Evolutionary conservation across 345 rosid genomes (phyloP).

Genomic region (Pistacia atlantica): DNA sequence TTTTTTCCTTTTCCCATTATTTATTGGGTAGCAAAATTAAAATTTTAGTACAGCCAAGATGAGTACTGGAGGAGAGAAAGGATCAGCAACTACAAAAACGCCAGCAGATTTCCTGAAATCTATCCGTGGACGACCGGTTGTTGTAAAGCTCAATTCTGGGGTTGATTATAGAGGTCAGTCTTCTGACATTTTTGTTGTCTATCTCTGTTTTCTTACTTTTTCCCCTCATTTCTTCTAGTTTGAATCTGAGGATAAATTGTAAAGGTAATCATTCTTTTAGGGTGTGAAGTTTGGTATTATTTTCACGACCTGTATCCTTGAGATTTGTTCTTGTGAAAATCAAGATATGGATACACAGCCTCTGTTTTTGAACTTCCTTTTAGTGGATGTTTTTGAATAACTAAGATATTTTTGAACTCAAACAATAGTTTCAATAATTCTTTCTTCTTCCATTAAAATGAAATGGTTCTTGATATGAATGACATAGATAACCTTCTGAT

Average conservation of each 20-base stretch:
- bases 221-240: neutral
- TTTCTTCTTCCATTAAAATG: neutral
- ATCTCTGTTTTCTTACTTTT: neutral
- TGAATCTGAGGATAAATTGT: neutral
- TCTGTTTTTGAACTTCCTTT: too few species aligned
- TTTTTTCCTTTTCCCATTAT: neutral
- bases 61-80: slow-evolving; percentile 71
- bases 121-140: slow-evolving; percentile 90
- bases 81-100: slow-evolving; percentile 50
- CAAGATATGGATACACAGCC: too few species aligned
- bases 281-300: neutral
- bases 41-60: slow-evolving; percentile 31
- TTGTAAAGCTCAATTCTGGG: slow-evolving; percentile 91
- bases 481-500: neutral
- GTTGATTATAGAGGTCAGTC: slow-evolving; percentile 81
- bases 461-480: neutral
- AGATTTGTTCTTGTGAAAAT: too few species aligned
- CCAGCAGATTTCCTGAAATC: slow-evolving; percentile 96
- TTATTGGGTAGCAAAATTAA: neutral
- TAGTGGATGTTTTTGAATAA: too few species aligned
- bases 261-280: neutral
- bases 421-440: too few species aligned
- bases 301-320: too few species aligned
- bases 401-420: too few species aligned
- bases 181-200: neutral